Base-by-base conservation (phyloP, 768 basidiomycete species). In the Tricholoma sp. region DNA sequence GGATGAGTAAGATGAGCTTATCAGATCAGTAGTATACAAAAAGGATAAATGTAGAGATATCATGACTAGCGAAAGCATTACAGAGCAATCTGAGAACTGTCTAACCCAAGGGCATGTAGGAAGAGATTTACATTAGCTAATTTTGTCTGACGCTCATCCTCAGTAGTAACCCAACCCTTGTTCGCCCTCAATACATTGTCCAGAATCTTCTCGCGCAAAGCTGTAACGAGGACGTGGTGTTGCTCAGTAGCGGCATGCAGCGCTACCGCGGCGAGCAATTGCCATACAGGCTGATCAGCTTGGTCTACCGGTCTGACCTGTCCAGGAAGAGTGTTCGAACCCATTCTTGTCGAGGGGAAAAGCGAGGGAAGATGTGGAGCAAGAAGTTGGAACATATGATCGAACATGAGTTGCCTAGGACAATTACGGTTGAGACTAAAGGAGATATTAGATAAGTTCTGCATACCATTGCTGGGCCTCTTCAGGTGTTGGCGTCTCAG, bases 51-150 rank as follows among this genome's bases (percentile, higher is more conserved):
- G 28, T 53, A 41, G 18, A 57, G 56, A 59, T 57, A 52, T 61
- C 48, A 42, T 52, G 55, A 59, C 47, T 2, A 49, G 39, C 32
- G 53, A 62, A 60, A 60, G 58, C 52, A 64, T 76, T 72, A 80
- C 72, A 80, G 65, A 71, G 82, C 76, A 63, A 90, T 89, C 72
- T 88, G 88, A 66, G 88, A 89, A 63, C 78, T 78, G 63, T 79
- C 78, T 70, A 79, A 63, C 50, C 88, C 88, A 54, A 93, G 75
- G 42, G 91, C 90, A 67, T 90, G 86, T 68, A 93, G 73, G 70
- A 93, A 91, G 58, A 96, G 76, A 74, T 99, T 94, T 64, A 98
- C 93, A 72, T 98, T 98, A 53, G 85, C 85, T 61, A 97, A 75
- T 74, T 91, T 93, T 63, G 86, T 82, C 56, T 80, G 76, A 59